Conservation (phyloP, 2,329 filamentous ascomycete species). For the Talaromyces sp. region DNA sequence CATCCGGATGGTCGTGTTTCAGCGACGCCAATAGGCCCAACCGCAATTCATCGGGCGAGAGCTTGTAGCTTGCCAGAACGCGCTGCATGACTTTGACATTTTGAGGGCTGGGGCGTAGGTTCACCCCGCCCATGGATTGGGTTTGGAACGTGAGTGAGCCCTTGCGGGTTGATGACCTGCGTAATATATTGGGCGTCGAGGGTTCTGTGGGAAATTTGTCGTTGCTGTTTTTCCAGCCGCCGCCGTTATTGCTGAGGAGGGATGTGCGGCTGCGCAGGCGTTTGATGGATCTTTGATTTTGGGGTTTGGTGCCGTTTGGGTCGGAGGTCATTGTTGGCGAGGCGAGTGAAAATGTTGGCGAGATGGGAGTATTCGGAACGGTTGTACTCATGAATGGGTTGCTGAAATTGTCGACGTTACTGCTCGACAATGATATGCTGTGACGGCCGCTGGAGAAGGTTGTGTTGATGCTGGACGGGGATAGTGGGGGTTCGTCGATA, state of each 20-base stretch:
- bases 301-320: background rate
- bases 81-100: conserved; percentile 77
- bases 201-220: background rate
- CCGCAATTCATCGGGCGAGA: conserved; percentile 71
- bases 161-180: conserved; percentile 16
- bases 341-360: background rate
- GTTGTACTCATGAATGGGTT: background rate
- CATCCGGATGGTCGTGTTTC: conserved; percentile 91
- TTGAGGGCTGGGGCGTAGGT: conserved; percentile 26
- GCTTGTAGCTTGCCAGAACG: conserved; percentile 60
- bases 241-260: conserved; percentile 2
- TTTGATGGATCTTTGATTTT: conserved; percentile 7
- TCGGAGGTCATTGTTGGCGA: background rate
- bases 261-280: conserved; percentile 14
- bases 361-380: background rate
- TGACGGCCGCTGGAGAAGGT: conserved; percentile 4
- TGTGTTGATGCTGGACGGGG: conserved; percentile 16
- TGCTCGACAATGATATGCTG: conserved; percentile 11
- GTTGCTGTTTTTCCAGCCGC: background rate
- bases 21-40: conserved; percentile 81
- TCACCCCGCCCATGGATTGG: conserved; percentile 28
- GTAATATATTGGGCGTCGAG: background rate
- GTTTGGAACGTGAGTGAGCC: conserved; percentile 11
- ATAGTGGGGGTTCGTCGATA: conserved; percentile 13
- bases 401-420: background rate